A percentile compares a stretch with the other conserved stretches of the same genome.
phyloP scores from a whole-genome alignment of 228 moss, liverwort and hornwort species.

The Sphagnum fallax region DNA sequence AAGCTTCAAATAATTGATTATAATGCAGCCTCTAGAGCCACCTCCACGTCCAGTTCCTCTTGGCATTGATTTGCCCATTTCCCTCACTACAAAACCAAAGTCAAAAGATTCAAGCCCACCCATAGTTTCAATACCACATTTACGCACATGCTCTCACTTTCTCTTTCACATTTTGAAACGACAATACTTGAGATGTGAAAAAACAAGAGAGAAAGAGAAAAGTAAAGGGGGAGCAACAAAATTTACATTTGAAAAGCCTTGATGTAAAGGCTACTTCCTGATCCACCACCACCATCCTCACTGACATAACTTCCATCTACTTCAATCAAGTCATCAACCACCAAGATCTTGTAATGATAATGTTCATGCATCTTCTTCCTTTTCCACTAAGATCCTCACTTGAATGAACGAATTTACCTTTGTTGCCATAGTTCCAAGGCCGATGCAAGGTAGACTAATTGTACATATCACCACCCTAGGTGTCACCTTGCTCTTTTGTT shows the following conservation, averaged over 20 bases:
- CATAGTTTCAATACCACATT: not conserved
- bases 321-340: conserved; percentile 62
- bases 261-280: conserved; percentile 73
- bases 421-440: conserved; percentile 86
- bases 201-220: not conserved
- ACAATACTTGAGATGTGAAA: no score
- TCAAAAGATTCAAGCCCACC: no score
- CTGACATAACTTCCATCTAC: conserved; percentile 78
- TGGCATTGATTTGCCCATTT: conserved; percentile 77
- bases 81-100: conserved; percentile 50
- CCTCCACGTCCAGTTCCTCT: conserved; percentile 84
- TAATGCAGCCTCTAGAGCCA: conserved; percentile 81
- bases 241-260: conserved; percentile 65
- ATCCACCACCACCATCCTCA: conserved; percentile 73
- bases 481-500: conserved; percentile 48
- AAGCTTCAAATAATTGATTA: conserved; percentile 45
- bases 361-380: conserved; percentile 71
- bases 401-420: conserved; percentile 45
- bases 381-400: conserved; percentile 50
- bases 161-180: no score
- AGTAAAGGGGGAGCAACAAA: not conserved
- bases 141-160: no score
- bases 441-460: conserved; percentile 57
- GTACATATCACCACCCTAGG: conserved; percentile 88
- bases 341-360: conserved; percentile 51